Conservation (phyloP, 2,329 filamentous ascomycete species). For the Raffaelea arxii region DNA sequence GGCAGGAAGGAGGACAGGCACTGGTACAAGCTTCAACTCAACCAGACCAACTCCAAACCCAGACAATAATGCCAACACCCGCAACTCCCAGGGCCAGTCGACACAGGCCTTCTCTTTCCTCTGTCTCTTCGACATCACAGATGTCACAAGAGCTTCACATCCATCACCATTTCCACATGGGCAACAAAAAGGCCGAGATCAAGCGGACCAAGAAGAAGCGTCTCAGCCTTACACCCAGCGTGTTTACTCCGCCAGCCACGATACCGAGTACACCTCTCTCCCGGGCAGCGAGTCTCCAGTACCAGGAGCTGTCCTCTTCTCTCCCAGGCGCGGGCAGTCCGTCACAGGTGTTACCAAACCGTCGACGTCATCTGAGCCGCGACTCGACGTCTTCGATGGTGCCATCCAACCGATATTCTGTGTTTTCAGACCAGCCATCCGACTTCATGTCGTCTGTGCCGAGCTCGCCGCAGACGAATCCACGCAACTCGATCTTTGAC, state of each 20-base stretch:
- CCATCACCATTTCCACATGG: conserved; percentile 72
- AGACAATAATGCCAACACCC: no score
- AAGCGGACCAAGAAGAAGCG: conserved; percentile 66
- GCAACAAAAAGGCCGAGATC: conserved; percentile 49
- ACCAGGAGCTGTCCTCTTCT: conserved; percentile 5
- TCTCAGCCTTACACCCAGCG: conserved; percentile 47
- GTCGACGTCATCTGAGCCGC: conserved; percentile 32
- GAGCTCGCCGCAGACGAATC: conserved; percentile 70
- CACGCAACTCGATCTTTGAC: conserved; percentile 72
- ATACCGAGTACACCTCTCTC: conserved; percentile 31
- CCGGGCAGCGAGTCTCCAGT: conserved; percentile 26
- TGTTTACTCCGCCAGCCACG: conserved; percentile 45
- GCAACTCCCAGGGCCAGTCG: conserved; percentile 14
- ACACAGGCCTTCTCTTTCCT: conserved; percentile 32
- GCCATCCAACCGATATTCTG: conserved; percentile 52
- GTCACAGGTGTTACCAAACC: conserved; percentile 28
- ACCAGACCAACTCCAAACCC: no score
- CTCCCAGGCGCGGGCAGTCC: conserved; percentile 15
- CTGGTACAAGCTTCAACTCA: no score
- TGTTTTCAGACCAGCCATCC: conserved; percentile 49
- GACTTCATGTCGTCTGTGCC: conserved; percentile 66
- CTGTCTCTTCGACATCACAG: no score
- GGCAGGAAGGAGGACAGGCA: neutral
- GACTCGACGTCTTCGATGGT: conserved; percentile 42
- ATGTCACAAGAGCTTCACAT: conserved; percentile 86